A percentile compares a stretch with the other conserved stretches of the same genome.
phyloP scores from a whole-genome alignment of 345 rosid genomes.

The Salix arbutifolia region DNA sequence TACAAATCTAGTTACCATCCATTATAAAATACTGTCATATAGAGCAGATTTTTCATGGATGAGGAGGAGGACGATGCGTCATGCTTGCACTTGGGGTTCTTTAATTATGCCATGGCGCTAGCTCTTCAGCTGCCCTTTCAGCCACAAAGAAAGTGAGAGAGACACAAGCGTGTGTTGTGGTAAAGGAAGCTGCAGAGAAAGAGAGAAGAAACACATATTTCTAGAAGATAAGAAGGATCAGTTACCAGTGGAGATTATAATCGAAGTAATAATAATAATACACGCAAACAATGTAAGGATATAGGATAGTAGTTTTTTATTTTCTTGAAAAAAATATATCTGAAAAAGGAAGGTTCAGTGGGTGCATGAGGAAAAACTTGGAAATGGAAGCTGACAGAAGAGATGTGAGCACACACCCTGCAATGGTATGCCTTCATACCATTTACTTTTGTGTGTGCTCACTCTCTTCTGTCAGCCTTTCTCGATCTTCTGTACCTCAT shows the following conservation, averaged over 20 bases:
- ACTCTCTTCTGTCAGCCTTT: constrained; percentile 70
- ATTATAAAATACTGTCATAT: neutral
- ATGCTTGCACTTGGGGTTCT: neutral
- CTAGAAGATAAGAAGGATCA: neutral
- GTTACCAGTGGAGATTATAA: neutral
- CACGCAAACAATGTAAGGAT: too few relatives aligned
- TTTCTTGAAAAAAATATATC: neutral
- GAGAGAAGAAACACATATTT: neutral
- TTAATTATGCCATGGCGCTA: neutral
- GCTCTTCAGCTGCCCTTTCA: neutral
- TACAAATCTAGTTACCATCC: neutral
- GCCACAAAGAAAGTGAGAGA: neutral
- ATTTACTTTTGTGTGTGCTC: constrained; percentile 60
- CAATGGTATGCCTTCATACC: constrained; percentile 44
- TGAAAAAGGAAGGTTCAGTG: neutral
- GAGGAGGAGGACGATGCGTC: neutral
- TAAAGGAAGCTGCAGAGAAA: neutral
- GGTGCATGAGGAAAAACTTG: constrained; percentile 8
- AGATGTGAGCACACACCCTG: constrained; percentile 56
- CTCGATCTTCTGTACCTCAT: constrained; percentile 1
- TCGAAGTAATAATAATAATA: too few relatives aligned
- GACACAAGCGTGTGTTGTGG: neutral
- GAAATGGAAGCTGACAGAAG: constrained; percentile 42
- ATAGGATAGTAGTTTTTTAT: too few relatives aligned
- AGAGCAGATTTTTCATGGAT: neutral